phyloP scores from a whole-genome alignment of 1,139 yeast species.

The Lodderomyces beijingensis region DNA sequence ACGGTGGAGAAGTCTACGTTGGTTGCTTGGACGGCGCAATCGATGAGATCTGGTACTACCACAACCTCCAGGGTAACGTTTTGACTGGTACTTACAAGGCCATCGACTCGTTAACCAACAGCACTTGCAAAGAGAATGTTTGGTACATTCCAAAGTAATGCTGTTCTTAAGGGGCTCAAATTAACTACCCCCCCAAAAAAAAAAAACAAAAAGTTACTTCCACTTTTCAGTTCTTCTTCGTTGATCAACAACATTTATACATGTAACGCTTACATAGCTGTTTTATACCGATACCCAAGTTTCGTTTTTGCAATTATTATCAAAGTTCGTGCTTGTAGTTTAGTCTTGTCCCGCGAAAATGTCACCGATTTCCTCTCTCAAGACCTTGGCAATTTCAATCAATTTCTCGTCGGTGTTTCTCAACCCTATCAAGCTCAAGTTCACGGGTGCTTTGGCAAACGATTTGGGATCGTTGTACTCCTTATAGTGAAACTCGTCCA shows the following conservation, averaged over 20 bases:
- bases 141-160: conserved; percentile 32
- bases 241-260: no score
- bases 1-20: conserved; percentile 29
- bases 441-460: conserved; percentile 17
- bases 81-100: conserved; percentile 34
- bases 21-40: conserved; percentile 33
- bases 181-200: no score
- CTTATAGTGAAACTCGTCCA: conserved; percentile 13
- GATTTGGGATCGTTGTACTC: conserved; percentile 15
- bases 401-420: conserved; percentile 19
- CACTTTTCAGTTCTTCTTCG: no score
- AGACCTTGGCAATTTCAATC: conserved; percentile 14
- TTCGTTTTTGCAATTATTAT: no score
- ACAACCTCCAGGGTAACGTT: conserved; percentile 31
- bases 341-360: conserved; percentile 4
- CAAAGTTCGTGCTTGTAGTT: no score
- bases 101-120: conserved; percentile 21
- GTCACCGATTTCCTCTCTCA: conserved; percentile 8
- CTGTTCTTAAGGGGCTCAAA: no score
- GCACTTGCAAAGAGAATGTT: conserved; percentile 25
- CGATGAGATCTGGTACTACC: conserved; percentile 38
- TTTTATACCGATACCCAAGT: no score
- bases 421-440: conserved; percentile 16
- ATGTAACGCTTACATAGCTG: no score
- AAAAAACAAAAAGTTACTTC: no score